Evolutionary conservation across 768 basidiomycete genomes (phyloP), one percentile per base, ranked within the genome.

Genomic region (Auricularia sp.): DNA sequence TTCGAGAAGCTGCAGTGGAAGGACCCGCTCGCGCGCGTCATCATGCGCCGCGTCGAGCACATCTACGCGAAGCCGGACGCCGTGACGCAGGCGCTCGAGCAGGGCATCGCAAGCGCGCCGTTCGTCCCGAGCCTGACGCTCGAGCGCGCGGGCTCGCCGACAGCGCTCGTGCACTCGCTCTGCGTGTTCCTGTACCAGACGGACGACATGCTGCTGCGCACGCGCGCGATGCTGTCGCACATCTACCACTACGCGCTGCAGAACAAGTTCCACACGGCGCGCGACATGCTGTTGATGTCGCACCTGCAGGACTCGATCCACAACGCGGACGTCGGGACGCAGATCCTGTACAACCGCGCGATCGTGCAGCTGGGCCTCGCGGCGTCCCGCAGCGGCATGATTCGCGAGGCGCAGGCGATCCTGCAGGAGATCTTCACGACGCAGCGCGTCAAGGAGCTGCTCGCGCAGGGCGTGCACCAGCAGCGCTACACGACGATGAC

Each of bases 61-160:
- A 94, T 99, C 62, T 98, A 99, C 76, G 94, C 92, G 45, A 98
- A 99, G 94, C 97, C 97, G 61, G 93, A 97, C 71, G 82, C 92
- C 44, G 93, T 99, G 21, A 89, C 95, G 45, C 85, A 88, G 70
- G 94, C 92, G 13, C 85, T 98, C 33, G 97, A 98, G 74, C 80
- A 87, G 8, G 81, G 85, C 13, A 83, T 85, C 21, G 79, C 82
- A 14, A 72, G 78, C 1, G 81, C 85, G 0, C 82, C 85, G 51
- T 79, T 86, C 68, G 82, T 82, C 66, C 88, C 91, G 3, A 76
- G 75, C 34, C 83, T 89, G 73, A 81, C 84, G 13, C 79, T 94
- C 35, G 74, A 79, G 1, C 75, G 76, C 5, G 80, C 83, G 64
- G 77, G 80, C 37, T 77, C 81, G 45, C 86, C 93, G 0, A 85